Evolutionary conservation across 768 basidiomycete genomes (phyloP).

Genomic region (Calocybe gangraenosa): DNA sequence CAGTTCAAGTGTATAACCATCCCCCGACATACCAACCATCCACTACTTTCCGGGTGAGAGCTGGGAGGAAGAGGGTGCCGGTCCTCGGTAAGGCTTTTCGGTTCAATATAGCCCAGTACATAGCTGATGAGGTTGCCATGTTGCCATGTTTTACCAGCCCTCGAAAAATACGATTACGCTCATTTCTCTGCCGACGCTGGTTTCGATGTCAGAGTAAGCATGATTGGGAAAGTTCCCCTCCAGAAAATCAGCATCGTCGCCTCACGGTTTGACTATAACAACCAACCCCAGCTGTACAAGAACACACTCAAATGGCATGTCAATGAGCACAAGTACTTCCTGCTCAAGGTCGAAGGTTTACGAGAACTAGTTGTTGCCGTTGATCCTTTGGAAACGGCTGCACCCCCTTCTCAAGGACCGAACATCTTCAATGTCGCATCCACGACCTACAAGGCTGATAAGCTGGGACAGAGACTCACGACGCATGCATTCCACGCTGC

Average conservation of each 20-base stretch:
- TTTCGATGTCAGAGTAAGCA: slow-evolving; percentile 11
- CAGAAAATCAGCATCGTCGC: slow-evolving; percentile 8
- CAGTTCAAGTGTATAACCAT: slow-evolving; percentile 13
- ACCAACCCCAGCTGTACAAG: slow-evolving; percentile 10
- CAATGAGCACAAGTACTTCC: slow-evolving; percentile 13
- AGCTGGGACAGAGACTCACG: slow-evolving; percentile 4
- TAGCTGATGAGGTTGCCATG: not conserved
- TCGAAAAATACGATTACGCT: slow-evolving; percentile 13
- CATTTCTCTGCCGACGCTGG: slow-evolving; percentile 15
- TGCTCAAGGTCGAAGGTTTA: slow-evolving; percentile 13
- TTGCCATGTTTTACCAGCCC: slow-evolving; percentile 4
- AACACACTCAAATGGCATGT: slow-evolving; percentile 10
- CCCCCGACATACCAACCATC: slow-evolving; percentile 10
- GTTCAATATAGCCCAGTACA: not conserved
- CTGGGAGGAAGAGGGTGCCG: slow-evolving; percentile 11
- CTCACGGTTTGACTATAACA: slow-evolving; percentile 14
- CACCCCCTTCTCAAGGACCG: slow-evolving; percentile 3
- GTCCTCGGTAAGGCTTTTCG: slow-evolving; percentile 9
- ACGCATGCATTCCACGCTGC: slow-evolving; percentile 13
- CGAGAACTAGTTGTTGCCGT: slow-evolving; percentile 17
- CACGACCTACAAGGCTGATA: slow-evolving; percentile 13
- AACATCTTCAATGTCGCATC: slow-evolving; percentile 17
- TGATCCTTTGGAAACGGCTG: slow-evolving; percentile 12
- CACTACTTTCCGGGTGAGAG: slow-evolving; percentile 7
- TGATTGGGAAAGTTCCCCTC: slow-evolving; percentile 10